phyloP scores from a whole-genome alignment of 2,329 filamentous ascomycete species.

The Purpureocillium takamizusanense region DNA sequence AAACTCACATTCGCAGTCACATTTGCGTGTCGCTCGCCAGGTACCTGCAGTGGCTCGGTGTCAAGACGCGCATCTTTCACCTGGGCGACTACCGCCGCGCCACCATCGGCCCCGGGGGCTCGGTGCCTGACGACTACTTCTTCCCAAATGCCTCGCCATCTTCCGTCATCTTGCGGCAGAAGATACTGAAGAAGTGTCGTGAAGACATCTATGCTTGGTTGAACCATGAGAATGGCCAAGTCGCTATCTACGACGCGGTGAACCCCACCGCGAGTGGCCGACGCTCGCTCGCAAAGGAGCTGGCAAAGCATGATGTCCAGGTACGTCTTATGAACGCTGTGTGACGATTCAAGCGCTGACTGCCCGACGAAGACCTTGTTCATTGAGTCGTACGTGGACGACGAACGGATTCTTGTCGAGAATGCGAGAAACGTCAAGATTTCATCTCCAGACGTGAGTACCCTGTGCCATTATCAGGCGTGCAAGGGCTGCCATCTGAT shows the following conservation, averaged over 20 bases:
- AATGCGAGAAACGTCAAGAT: conserved; percentile 98
- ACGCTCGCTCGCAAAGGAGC: conserved; percentile 82
- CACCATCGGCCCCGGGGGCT: conserved; percentile 72
- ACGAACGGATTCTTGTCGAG: conserved; percentile 87
- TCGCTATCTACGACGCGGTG: conserved; percentile 97
- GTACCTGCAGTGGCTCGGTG: conserved; percentile 92
- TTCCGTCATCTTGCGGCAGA: conserved; percentile 89
- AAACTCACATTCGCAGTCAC: conserved; percentile 46
- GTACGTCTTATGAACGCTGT: conserved; percentile 29
- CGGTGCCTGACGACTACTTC: conserved; percentile 95
- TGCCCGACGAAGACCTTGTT: conserved; percentile 66
- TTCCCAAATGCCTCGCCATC: conserved; percentile 88
- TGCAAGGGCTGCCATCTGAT: too few relatives aligned
- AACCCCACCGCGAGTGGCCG: conserved; percentile 81
- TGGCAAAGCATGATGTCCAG: conserved; percentile 94
- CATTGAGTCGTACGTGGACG: conserved; percentile 91
- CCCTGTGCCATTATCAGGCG: background rate
- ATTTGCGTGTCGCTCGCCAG: conserved; percentile 92
- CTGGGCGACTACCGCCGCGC: conserved; percentile 92
- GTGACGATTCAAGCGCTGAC: background rate
- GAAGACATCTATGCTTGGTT: conserved; percentile 96
- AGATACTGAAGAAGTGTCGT: conserved; percentile 93
- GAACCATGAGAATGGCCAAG: conserved; percentile 94
- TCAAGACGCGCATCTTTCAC: conserved; percentile 97
- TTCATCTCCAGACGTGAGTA: conserved; percentile 78